Evolutionary conservation across 1,139 yeast species (phyloP), one percentile per base, ranked within the genome.

Genomic region (Yamadazyma friedrichii): DNA sequence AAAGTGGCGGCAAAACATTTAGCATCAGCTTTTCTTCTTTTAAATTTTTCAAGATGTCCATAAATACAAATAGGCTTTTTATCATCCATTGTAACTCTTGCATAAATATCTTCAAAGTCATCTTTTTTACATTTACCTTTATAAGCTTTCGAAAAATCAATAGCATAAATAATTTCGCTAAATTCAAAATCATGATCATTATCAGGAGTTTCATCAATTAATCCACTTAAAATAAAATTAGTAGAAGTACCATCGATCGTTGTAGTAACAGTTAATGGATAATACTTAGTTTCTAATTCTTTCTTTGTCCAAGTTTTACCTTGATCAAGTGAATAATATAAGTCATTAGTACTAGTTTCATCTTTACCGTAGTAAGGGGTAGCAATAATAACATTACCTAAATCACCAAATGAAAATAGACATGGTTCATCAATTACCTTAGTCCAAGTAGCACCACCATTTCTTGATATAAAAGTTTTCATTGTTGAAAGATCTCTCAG

Each of bases 401-500:
- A 78, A 59, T 88, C 95, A 41, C 94, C 96, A 63, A 82, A 84
- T 0, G 84, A 70, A 49, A 77, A 82, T 4, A 71, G 54, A 35
- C 80, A 69, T 1, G 89, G 80, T 31, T 69, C 75, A 31, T 79
- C 78, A 20, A 81, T 54, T 0, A 81, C 76, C 43, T 68, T 58
- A 31, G 61, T 61, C 96, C 96, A 89, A 0, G 82, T 65, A 6
- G 73, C 60, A 16, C 96, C 96, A 30, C 89, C 93, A 61, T 88
- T 88, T 47, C 87, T 73, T 0, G 95, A 86, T 4, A 86, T 55
- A 58, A 72, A 88, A 1, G 89, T 81, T 15, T 66, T 61, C 54
- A 68, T 49, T 3, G 65, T 55, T 0, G 53, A 42, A 10, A 56
- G 35, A 17, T 64, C 61, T 2, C 51, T 36, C 1, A 46, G 49